These are phyloP conservation scores for Iodosphaeria phyllophila DNA, from an alignment of 2,329 filamentous ascomycete genomes.

Conservation along the genomic window DNA sequence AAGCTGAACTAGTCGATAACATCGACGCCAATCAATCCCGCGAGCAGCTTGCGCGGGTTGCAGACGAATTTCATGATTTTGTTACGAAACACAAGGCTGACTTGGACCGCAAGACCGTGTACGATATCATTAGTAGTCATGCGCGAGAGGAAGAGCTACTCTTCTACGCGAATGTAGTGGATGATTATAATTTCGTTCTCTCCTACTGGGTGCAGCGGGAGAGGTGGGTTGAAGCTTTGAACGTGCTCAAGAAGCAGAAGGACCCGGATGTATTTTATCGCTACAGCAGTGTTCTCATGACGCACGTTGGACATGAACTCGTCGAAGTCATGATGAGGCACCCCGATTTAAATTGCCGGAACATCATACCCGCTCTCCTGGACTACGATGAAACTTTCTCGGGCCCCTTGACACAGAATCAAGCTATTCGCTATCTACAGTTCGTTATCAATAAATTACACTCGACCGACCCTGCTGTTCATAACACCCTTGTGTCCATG, in stretches of 20 bases:
- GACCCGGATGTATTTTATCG: constrained; percentile 89
- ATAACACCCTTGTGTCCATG: constrained; percentile 93
- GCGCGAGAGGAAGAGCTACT: constrained; percentile 84
- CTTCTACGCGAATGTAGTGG: constrained; percentile 72
- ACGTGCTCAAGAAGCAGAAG: constrained; percentile 81
- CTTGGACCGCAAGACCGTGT: constrained; percentile 78
- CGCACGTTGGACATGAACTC: constrained; percentile 63
- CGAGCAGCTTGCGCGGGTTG: constrained; percentile 50
- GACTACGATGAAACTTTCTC: constrained; percentile 74
- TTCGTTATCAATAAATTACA: constrained; percentile 80
- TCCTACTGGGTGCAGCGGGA: constrained; percentile 96
- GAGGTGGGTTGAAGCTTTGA: constrained; percentile 72
- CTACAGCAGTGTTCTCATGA: constrained; percentile 94
- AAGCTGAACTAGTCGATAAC: constrained; percentile 60
- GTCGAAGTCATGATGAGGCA: constrained; percentile 96
- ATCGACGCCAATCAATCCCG: constrained; percentile 52
- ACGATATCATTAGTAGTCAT: constrained; percentile 91
- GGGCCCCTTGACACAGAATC: constrained; percentile 56
- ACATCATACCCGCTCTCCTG: constrained; percentile 79
- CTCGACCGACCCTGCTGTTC: constrained; percentile 68
- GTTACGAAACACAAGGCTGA: constrained; percentile 69
- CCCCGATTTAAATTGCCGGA: constrained; percentile 63
- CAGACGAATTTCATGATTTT: constrained; percentile 76
- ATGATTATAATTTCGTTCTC: constrained; percentile 87
- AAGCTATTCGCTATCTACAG: constrained; percentile 83